Base-by-base conservation (phyloP, 371 early-diverging fungal genomes). In the Zopfochytrium polystomum region DNA sequence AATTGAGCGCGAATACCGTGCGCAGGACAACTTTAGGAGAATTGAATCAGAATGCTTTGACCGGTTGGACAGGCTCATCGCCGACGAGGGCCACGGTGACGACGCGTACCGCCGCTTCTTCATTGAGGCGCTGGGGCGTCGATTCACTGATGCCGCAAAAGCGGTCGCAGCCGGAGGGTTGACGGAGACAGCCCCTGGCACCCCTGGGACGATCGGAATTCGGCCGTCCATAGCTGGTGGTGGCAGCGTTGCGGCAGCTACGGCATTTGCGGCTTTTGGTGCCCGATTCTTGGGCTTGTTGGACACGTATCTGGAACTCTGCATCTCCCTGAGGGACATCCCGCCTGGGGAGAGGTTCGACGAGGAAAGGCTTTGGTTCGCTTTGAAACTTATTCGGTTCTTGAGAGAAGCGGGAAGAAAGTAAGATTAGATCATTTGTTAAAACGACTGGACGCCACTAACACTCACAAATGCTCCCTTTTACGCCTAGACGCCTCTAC, bases 331-430 rank as follows among this genome's bases (percentile, higher is more conserved):
- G 23, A 70, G 87, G 30, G 77, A 81, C 42, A 60, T 87, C 9
- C 87, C 87, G 1, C 22, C 59, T 6, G 83, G 83, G 20, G 74
- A 77, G 5, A 80, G 86, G 58, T 85, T 76, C 65, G 80, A 85
- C 66, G 86, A 87, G 44, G 88, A 88, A 54, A 74, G 84, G 3
- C 80, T 84, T 49, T 79, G 80, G 30, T 79, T 83, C 13, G 82
- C 83, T 0, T 58, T 88, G 29, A 83, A 84, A 50, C 61, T 90
- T 55, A 78, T 86, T 73, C 71, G 82, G 31, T 87, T 86, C 51
- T 79, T 88, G 27, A 77, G 80, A 48, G 75, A 80, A 7, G 81
- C 81, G 25, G 80, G 87, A 30, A 77, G 85, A 25, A 59, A 62
- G 66, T 62, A 52, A 3, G 38, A 3, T 48, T 33, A n/a, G 2